Conservation (phyloP, 2,329 filamentous ascomycete genomes). For the Xylaria digitata region DNA sequence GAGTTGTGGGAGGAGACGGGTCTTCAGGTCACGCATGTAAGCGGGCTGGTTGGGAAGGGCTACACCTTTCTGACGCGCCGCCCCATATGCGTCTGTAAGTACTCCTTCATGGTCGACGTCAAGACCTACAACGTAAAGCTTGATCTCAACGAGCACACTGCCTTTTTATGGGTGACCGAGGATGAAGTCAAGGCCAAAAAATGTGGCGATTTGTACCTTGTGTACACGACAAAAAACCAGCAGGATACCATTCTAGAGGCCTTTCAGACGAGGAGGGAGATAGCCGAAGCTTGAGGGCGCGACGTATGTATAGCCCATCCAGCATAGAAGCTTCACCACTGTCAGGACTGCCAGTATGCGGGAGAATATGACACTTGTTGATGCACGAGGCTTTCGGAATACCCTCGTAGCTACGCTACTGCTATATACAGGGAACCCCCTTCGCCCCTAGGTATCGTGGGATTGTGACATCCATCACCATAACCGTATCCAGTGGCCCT, state of each 20-base stretch:
- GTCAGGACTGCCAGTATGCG: too few species aligned
- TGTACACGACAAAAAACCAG: constrained; percentile 45
- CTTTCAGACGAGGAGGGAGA: constrained; percentile 40
- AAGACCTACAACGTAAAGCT: constrained; percentile 46
- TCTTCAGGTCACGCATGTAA: constrained; percentile 42
- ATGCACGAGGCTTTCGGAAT: too few species aligned
- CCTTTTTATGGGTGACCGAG: constrained; percentile 50
- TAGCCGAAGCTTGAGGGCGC: constrained; percentile 1
- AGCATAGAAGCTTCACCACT: too few species aligned
- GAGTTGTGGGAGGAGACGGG: constrained; percentile 58
- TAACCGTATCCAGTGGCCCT: too few species aligned
- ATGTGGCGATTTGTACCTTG: constrained; percentile 43
- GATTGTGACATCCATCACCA: too few species aligned
- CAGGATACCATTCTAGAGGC: constrained; percentile 42
- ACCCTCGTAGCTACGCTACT: too few species aligned
- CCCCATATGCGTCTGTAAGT: constrained; percentile 44
- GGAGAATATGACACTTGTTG: too few species aligned
- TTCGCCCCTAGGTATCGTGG: too few species aligned
- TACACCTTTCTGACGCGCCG: constrained; percentile 40
- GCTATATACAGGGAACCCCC: too few species aligned
- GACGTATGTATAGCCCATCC: too few species aligned
- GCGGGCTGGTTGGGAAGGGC: constrained; percentile 41
- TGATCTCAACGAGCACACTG: constrained; percentile 50
- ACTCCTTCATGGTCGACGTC: constrained; percentile 47
- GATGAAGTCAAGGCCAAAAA: constrained; percentile 46